phyloP scores from a whole-genome alignment of 140 eudicot species.

The Oenanthe javanica region DNA sequence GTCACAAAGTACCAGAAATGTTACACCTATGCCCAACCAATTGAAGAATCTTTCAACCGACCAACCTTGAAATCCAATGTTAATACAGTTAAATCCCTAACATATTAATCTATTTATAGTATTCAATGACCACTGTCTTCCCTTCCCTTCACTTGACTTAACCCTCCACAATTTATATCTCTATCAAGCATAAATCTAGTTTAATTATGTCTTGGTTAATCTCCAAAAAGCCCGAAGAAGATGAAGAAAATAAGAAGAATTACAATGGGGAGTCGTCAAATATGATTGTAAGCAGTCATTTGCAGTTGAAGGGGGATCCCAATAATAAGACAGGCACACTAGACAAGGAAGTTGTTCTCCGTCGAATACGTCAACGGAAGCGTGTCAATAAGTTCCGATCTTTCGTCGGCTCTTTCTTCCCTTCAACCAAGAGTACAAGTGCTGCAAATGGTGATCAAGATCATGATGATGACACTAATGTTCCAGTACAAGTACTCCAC shows the following conservation, averaged over 20 bases:
- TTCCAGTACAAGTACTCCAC: slow-evolving; percentile 5
- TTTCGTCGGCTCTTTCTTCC: slow-evolving; percentile 26
- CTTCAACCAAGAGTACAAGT: slow-evolving; percentile 3
- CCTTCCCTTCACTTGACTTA: background rate
- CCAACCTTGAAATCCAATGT: background rate
- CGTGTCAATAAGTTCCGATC: slow-evolving; percentile 39
- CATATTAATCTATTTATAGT: too few species aligned
- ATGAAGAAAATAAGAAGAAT: background rate
- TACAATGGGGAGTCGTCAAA: background rate
- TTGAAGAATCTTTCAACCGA: slow-evolving; percentile 8
- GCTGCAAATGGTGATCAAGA: background rate
- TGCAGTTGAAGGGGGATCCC: slow-evolving; percentile 39
- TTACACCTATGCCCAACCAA: background rate
- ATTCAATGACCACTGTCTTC: background rate
- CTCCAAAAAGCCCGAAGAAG: slow-evolving; percentile 1
- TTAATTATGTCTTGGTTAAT: slow-evolving; percentile 10
- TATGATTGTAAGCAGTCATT: slow-evolving; percentile 25
- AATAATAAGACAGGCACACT: slow-evolving; percentile 30
- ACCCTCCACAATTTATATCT: background rate
- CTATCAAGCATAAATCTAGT: background rate
- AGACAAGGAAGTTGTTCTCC: slow-evolving; percentile 51
- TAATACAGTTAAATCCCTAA: background rate
- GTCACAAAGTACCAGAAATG: background rate
- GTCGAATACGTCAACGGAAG: slow-evolving; percentile 70
- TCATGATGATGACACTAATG: too few species aligned